Evolutionary conservation across 768 basidiomycete genomes (phyloP), one percentile per base, ranked within the genome.

Genomic region (Pleurotus giganteus): DNA sequence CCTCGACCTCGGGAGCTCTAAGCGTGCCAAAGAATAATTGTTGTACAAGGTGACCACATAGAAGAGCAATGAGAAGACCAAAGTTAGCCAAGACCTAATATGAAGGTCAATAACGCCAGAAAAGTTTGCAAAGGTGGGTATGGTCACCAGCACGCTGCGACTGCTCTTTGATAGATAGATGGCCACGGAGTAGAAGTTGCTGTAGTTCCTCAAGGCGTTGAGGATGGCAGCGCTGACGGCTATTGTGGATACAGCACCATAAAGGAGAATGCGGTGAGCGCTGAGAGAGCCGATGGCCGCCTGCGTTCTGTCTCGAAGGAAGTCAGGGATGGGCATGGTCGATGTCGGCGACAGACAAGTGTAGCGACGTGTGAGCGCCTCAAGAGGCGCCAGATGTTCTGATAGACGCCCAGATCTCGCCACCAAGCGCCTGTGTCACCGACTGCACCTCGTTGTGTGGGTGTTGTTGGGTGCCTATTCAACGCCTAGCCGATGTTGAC

Each of bases 91-190:
- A 75, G 31, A 94, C 83, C 95, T 98, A 61, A 4, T 31, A 15
- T 12, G 24, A 7, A 47, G 39, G 13, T 44, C 57, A 23, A 50
- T 45, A 62, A 32, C 8, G 31, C 19, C 5, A 31, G 23, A 42
- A 31, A 34, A 31, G 24, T 51, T 34, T 44, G 32, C 42, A 32
- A 32, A 44, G 41, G 19, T 17, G 29, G 27, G 45, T 51, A 27
- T 17, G 61, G 86, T 58, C 58, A 98, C 97, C 74, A 99, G 74
- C 52, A 95, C 84, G 61, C 91, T 94, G n/a, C 92, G 85, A 65
- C 86, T 93, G 66, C 92, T 95, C 73, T 89, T 90, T 4, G 92
- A 89, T n/a, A 99, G 81, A 65, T 87, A 89, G 2, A 99, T 92
- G 27, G 91, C 84, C 2, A 96, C 88, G 13, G 94, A 88, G 68